These are phyloP conservation scores for Rubus idaeus DNA, from an alignment of 306 rosid species.

Conservation along the genomic window DNA sequence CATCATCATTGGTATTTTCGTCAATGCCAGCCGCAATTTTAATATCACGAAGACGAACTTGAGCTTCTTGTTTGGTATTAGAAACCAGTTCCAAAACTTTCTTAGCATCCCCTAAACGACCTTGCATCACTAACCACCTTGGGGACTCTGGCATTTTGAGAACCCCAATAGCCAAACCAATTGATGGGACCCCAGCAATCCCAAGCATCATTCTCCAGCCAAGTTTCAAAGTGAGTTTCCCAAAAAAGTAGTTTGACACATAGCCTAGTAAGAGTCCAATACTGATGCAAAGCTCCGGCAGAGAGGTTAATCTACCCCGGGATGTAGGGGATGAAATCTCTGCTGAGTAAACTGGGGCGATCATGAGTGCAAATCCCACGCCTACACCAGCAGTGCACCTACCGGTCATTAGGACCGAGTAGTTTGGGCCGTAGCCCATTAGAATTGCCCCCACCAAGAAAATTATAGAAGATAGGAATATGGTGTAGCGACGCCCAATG, in stretches of 20 bases:
- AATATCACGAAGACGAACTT: slow-evolving; percentile 52
- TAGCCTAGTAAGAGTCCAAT: slow-evolving; percentile 75
- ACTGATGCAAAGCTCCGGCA: slow-evolving; percentile 75
- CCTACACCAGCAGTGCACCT: slow-evolving; percentile 76
- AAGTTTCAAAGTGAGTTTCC: slow-evolving; percentile 44
- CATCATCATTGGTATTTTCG: slow-evolving; percentile 30
- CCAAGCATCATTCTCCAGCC: slow-evolving; percentile 96
- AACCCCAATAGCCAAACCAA: slow-evolving; percentile 44
- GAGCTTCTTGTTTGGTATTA: slow-evolving; percentile 52
- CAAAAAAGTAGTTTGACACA: slow-evolving; percentile 55
- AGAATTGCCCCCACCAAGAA: slow-evolving; percentile 67
- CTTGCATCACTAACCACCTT: slow-evolving; percentile 78
- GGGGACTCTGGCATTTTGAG: slow-evolving; percentile 87
- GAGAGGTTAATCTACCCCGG: slow-evolving; percentile 62
- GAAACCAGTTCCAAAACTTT: slow-evolving; percentile 40
- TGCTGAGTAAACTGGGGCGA: slow-evolving; percentile 84
- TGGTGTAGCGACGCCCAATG: slow-evolving; percentile 85
- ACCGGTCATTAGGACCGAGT: slow-evolving; percentile 53
- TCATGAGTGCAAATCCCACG: slow-evolving; percentile 79
- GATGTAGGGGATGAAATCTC: slow-evolving; percentile 70
- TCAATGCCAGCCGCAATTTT: slow-evolving; percentile 56
- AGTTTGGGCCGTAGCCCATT: slow-evolving; percentile 84
- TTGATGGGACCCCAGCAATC: slow-evolving; percentile 65
- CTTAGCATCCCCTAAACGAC: slow-evolving; percentile 53
- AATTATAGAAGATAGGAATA: slow-evolving; percentile 45